A percentile compares a stretch with the other conserved stretches of the same genome.
These are phyloP conservation scores for Xylaria sp. DNA, from an alignment of 2,329 filamentous ascomycete genomes.

Conservation along the genomic window DNA sequence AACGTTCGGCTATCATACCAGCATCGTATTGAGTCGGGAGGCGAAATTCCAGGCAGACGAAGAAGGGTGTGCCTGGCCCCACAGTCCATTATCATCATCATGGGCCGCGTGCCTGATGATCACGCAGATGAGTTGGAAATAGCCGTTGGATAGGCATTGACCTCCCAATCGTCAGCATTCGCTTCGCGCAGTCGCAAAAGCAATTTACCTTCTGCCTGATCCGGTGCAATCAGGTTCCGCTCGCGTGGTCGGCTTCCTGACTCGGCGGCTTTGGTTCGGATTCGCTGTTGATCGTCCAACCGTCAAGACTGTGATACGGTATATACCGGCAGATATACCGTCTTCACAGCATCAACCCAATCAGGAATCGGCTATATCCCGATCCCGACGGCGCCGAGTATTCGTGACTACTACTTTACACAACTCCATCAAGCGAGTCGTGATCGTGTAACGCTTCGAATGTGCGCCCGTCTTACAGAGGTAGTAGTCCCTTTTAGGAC, in stretches of 20 bases:
- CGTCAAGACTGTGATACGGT: background rate
- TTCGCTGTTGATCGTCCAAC: background rate
- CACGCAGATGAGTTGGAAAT: background rate
- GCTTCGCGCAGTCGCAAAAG: background rate
- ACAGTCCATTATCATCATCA: background rate
- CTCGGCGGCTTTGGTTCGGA: background rate
- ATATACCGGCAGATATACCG: background rate
- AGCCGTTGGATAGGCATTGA: background rate
- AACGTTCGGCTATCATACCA: constrained; percentile 1
- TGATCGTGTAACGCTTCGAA: background rate
- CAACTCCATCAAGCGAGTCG: background rate
- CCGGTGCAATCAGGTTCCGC: background rate
- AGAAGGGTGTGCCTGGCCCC: constrained; percentile 3
- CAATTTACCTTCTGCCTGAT: background rate
- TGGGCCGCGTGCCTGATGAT: background rate
- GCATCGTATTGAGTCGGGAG: constrained; percentile 4
- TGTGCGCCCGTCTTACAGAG: background rate
- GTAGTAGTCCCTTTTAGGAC: background rate
- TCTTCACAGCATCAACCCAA: background rate
- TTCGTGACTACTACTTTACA: too few species aligned
- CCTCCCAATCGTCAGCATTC: background rate
- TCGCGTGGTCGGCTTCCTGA: background rate
- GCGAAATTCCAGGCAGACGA: constrained; percentile 3
- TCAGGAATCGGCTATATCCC: background rate
- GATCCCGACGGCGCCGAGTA: background rate